Evolutionary conservation across 371 early-diverging fungal genomes (phyloP).

Genomic region (Apophysomyces trapeziformis): DNA sequence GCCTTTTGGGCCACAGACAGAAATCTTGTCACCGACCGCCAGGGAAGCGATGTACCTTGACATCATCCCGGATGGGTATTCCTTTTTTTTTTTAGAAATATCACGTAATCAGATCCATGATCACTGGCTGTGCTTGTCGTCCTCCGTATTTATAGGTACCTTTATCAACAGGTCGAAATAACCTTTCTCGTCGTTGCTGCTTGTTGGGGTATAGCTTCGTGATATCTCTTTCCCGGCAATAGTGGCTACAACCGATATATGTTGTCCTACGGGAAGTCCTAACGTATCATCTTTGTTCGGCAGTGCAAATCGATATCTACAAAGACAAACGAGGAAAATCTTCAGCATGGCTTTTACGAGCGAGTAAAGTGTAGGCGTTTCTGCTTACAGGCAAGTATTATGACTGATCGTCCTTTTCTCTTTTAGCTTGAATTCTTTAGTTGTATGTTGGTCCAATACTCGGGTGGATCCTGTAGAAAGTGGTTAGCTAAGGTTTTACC

Average conservation of each 20-base stretch:
- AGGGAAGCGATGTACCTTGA: conserved; percentile 72
- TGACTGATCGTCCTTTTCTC: conserved; percentile 68
- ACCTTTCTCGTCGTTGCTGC: conserved; percentile 75
- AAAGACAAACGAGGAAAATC: neutral
- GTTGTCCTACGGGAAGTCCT: conserved; percentile 89
- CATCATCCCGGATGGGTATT: conserved; percentile 80
- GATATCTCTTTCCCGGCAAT: conserved; percentile 78
- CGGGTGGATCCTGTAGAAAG: conserved; percentile 21
- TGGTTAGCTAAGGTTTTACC: neutral
- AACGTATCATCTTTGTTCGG: conserved; percentile 61
- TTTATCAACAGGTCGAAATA: conserved; percentile 88
- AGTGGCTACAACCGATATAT: conserved; percentile 77
- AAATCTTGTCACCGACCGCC: conserved; percentile 72
- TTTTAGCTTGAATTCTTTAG: conserved; percentile 71
- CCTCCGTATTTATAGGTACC: conserved; percentile 44
- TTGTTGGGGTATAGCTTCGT: conserved; percentile 93
- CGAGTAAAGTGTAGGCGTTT: neutral
- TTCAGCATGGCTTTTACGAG: neutral
- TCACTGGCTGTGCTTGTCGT: too few relatives aligned
- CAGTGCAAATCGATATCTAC: conserved; percentile 82
- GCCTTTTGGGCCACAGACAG: conserved; percentile 89
- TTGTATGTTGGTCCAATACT: conserved; percentile 64
- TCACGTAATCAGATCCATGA: too few relatives aligned
- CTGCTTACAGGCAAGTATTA: conserved; percentile 76
- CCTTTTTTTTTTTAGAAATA: conserved; percentile 34